Evolutionary conservation across 441 rosid species (phyloP), one percentile per base, ranked within the genome.

Genomic region (Flueggea neowawraea): DNA sequence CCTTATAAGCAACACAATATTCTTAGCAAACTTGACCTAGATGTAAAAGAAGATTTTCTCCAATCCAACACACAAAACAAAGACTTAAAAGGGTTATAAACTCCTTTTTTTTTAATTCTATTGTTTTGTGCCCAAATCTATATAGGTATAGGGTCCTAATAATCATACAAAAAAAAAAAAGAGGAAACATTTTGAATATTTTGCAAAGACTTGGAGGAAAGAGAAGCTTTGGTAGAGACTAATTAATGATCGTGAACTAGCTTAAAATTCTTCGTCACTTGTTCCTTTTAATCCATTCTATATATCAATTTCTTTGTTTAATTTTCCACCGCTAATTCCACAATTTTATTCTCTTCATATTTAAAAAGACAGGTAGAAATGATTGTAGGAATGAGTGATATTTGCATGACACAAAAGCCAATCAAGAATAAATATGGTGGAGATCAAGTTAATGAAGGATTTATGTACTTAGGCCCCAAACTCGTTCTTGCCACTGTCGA

Each of bases 301-400:
- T 51, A 14, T 54, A 57, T 36, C 63, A 69, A 58, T 52, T 13
- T 52, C 52, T 50, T 57, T 66, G 51, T 52, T 66, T 72, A 66
- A 54, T 15, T 67, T 65, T 68, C 48, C 51, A 4, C 44, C 47
- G 4, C 4, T 1, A 39, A 57, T 64, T 69, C 68, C 71, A 65
- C 62, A 56, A 47, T 64, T 62, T 68, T 70, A 74, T 36, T 36
- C 41, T 36, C 41, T 36, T 36, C 54, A 12, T 74, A 71, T 76
- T 65, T 70, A 65, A 61, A 57, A 65, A 65, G 58, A 78, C 71
- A 78, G 74, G 56, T 53, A 11, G 60, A 61, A 71, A 74, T 71
- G 72, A 71, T 71, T 65, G 68, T 58, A 48, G 54, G 57, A 60
- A 33, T 59, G 54, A 62, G 17, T 3, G 4, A 36, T 51, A n/a